Evolutionary conservation across 2,329 filamentous ascomycete genomes (phyloP).

Genomic region (Sphaerulina populicola): DNA sequence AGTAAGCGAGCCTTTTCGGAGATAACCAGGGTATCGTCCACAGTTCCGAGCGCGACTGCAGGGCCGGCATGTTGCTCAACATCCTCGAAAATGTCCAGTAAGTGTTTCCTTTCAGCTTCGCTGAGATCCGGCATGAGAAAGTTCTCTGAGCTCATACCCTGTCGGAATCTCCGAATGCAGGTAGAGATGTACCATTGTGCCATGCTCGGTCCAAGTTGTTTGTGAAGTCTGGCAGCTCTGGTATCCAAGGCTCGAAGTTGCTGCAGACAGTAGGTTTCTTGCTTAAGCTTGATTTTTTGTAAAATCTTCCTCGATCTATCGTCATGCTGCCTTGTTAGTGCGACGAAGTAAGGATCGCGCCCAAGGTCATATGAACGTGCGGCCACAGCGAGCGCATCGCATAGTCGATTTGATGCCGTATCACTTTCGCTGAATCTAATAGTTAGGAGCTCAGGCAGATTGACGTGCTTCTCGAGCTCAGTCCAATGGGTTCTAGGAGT

Average conservation of each 20-base stretch:
- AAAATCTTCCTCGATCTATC: constrained; percentile 21
- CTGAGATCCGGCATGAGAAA: constrained; percentile 28
- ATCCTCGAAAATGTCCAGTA: constrained; percentile 18
- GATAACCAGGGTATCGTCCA: background rate
- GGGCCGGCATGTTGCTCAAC: background rate
- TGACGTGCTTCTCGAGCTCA: constrained; percentile 60
- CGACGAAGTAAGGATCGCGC: constrained; percentile 36
- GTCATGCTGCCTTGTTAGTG: constrained; percentile 28
- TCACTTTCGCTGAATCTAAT: constrained; percentile 27
- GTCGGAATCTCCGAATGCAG: constrained; percentile 31
- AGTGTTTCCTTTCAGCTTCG: constrained; percentile 30
- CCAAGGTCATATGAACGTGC: constrained; percentile 28
- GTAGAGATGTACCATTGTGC: constrained; percentile 35
- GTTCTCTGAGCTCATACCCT: constrained; percentile 21
- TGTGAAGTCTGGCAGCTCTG: constrained; percentile 30
- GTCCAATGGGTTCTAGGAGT: constrained; percentile 61
- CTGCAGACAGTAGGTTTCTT: constrained; percentile 36
- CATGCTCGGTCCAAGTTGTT: constrained; percentile 35
- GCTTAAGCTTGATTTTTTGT: constrained; percentile 25
- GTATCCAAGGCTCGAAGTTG: constrained; percentile 33
- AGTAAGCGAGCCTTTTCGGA: constrained; percentile 26
- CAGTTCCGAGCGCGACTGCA: background rate
- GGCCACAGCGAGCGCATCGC: constrained; percentile 10
- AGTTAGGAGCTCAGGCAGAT: constrained; percentile 52
- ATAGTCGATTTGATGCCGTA: constrained; percentile 9